Base-by-base conservation (phyloP, 768 basidiomycete genomes). In the Lentinula lateritia region DNA sequence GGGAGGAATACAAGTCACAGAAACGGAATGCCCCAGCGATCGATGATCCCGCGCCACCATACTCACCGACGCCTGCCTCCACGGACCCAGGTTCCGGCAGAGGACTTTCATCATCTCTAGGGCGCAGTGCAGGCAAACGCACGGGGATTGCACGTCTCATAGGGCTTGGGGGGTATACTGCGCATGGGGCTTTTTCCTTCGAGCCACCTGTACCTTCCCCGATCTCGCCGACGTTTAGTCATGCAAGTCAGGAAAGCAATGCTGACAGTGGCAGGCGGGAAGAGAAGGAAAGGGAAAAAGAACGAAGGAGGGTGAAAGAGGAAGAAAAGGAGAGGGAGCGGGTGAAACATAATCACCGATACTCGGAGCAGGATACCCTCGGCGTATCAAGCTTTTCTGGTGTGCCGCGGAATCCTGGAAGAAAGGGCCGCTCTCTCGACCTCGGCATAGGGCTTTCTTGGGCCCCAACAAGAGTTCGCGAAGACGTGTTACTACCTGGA, bases 391-490 rank as follows among this genome's bases (percentile, higher is more conserved):
- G n/a, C n/a, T 23, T 12, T 20, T 52, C 36, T 43, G 15, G 38
- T 15, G 16, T n/a, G 18, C 15, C 23, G 4, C 34, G 18, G 15
- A 73, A 80, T 39, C 77, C 79, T 1, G 79, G 80, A 34, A 73
- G 76, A 6, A 89, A 87, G 68, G 88, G 88, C 1, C 86, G 88
- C 28, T 90, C 88, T 28, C 72, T 91, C 41, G 89, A 90, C 70
- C 79, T 90, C 8, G 84, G 85, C 2, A 70, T 90, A 15, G 87
- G 87, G 5, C 76, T 91, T 46, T 74, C 86, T 13, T 90, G 89
- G 89, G 89, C 89, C 3, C 86, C 89, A 20, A 79, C 80, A 38
- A 86, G 77, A 64, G 78, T 91, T 63, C 80, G 81, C 54, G 87
- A 89, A 69, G 85, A 86, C 43, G 82, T 85, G n/a, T 71, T 91